These are phyloP conservation scores for Aspergillus transmontanensis DNA, from an alignment of 2,329 filamentous ascomycete species.

Conservation along the genomic window DNA sequence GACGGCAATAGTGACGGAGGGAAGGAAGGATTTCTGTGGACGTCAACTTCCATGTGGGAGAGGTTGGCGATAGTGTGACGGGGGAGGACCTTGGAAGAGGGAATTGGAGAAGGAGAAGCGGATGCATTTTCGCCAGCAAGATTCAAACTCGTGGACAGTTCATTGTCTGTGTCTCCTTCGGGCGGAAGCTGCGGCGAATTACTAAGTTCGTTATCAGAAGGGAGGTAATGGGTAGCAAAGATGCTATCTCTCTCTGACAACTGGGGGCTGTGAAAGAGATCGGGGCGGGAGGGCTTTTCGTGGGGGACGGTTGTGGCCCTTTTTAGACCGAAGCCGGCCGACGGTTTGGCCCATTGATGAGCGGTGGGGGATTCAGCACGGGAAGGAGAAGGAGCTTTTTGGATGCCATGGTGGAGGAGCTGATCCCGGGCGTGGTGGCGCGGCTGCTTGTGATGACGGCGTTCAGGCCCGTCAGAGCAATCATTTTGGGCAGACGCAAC, in stretches of 20 bases:
- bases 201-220: slow-evolving; percentile 51
- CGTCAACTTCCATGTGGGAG: slow-evolving; percentile 43
- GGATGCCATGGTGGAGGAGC: slow-evolving; percentile 32
- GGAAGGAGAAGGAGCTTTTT: slow-evolving; percentile 33
- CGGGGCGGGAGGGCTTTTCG: slow-evolving; percentile 30
- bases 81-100: slow-evolving; percentile 34
- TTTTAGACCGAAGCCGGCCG: slow-evolving; percentile 36
- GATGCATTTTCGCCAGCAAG: slow-evolving; percentile 34
- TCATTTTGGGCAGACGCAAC: slow-evolving; percentile 42
- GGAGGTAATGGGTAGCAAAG: slow-evolving; percentile 63
- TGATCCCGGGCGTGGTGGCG: slow-evolving; percentile 38
- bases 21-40: slow-evolving; percentile 34
- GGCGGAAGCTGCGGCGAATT: slow-evolving; percentile 39
- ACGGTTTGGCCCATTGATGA: slow-evolving; percentile 37
- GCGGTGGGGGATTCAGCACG: slow-evolving; percentile 41
- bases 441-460: slow-evolving; percentile 34
- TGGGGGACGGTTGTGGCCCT: slow-evolving; percentile 36
- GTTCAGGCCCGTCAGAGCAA: slow-evolving; percentile 34
- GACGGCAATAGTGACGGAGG: slow-evolving; percentile 32
- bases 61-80: slow-evolving; percentile 29
- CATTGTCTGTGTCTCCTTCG: slow-evolving; percentile 31
- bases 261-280: slow-evolving; percentile 47
- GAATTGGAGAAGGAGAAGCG: slow-evolving; percentile 27
- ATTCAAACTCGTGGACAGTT: slow-evolving; percentile 35
- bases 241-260: slow-evolving; percentile 65